phyloP scores from a whole-genome alignment of 345 rosid genomes.

The Populus simonii region DNA sequence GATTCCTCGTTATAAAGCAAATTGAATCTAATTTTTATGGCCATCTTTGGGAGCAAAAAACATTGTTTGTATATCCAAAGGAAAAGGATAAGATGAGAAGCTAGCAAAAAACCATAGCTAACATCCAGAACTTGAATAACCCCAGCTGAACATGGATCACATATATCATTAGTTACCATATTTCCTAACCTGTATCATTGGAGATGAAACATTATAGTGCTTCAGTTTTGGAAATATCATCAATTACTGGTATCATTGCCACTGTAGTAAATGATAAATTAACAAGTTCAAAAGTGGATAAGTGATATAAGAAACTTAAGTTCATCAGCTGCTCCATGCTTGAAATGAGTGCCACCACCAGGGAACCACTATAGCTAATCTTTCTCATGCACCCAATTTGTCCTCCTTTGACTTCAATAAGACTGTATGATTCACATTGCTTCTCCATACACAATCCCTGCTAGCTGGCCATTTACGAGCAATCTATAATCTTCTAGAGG shows the following conservation, averaged over 20 bases:
- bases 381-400: constrained; percentile 91
- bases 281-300: neutral
- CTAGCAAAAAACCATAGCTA: constrained; percentile 98
- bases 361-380: constrained; percentile 89
- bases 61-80: constrained; percentile 79
- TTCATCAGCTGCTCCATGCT: constrained; percentile 80
- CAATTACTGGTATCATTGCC: neutral
- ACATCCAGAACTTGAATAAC: constrained; percentile 83
- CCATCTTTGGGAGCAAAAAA: constrained; percentile 95
- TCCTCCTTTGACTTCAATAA: constrained; percentile 85
- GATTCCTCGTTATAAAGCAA: constrained; percentile 89
- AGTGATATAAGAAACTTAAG: neutral
- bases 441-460: constrained; percentile 85
- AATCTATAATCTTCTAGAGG: constrained; percentile 80
- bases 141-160: constrained; percentile 82
- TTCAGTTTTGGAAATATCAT: neutral
- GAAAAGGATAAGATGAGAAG: constrained; percentile 87
- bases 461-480: constrained; percentile 88
- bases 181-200: constrained; percentile 59
- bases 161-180: constrained; percentile 67
- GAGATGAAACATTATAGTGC: neutral
- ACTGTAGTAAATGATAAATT: neutral
- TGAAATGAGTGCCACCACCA: constrained; percentile 97
- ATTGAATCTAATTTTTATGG: constrained; percentile 95
- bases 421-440: constrained; percentile 87